These are phyloP conservation scores for Malus domestica DNA, from an alignment of 306 rosid genomes.

Conservation along the genomic window DNA sequence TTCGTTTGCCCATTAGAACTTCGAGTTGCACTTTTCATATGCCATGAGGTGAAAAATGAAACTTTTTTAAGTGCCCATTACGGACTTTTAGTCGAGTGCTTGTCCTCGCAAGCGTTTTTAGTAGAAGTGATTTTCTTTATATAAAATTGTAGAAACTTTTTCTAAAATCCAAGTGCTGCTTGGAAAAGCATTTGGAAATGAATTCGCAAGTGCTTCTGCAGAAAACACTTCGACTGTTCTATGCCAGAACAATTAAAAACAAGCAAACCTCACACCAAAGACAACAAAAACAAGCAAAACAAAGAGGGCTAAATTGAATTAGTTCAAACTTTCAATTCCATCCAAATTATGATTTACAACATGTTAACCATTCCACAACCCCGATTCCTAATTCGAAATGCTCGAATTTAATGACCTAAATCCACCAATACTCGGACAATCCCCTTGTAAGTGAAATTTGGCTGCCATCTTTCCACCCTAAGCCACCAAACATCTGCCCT, in stretches of 20 bases:
- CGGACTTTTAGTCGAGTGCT: background rate
- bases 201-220: too few relatives aligned
- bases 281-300: background rate
- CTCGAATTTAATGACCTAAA: background rate
- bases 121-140: background rate
- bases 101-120: too few relatives aligned
- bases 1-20: background rate
- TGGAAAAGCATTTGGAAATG: background rate
- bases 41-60: background rate
- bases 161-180: too few relatives aligned
- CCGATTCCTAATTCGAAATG: background rate
- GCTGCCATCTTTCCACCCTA: slow-evolving; percentile 7
- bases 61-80: background rate
- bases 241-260: background rate
- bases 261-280: background rate
- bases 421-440: background rate
- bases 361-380: background rate
- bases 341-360: background rate
- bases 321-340: background rate
- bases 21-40: background rate
- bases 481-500: slow-evolving; percentile 14
- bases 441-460: background rate
- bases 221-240: background rate
- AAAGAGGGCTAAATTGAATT: background rate
- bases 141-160: too few relatives aligned